Evolutionary conservation across 257 asterid species (phyloP), one percentile per base, ranked within the genome.

Genomic region (Hygrophila difformis): DNA sequence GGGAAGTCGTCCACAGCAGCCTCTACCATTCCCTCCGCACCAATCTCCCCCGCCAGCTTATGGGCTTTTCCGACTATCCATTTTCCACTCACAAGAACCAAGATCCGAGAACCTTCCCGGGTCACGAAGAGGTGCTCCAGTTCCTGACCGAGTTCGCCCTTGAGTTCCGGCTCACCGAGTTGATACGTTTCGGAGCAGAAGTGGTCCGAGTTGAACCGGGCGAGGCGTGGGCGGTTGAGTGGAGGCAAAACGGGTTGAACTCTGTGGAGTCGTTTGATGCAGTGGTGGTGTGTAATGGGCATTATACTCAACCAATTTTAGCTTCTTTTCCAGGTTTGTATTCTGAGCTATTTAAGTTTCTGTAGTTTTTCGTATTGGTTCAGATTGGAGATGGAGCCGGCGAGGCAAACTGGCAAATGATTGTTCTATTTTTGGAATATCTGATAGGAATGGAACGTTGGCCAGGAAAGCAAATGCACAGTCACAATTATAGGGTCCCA

Each of bases 21-120:
- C 36, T 71, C 0, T 73, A 80, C 50, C 44, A 8, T 0, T 80
- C 92, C 0, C 78, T 80, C 4, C 36, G 71, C 14, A 61, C 83
- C 7, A 80, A 80, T 38, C 59, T 74, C 1, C 92, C 92, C 0
- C 53, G 74, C 31, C 73, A 60, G 0, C 63, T 80, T 11, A 66
- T 80, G 83, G 72, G 76, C 0, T 76, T 76, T 23, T 56, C 63
- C 28, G 78, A 76, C 55, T 71, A 71, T 35, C 83, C 86, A 1
- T 76, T 73, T 50, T 17, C 39, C 12, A 41, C 44, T 1, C 8
- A n/a, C 38, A 22, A 29, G 16, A 39, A 58, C 16, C 45, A 61
- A 0, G n/a, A 66, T 16, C 21, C 63, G 39, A 42, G 61, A 39
- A 56, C 51, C 6, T 76, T 76, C 19, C 78, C 83, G 1, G 64